Conservation (phyloP, 2,329 filamentous ascomycete species). For the Diplodia sapinea region DNA sequence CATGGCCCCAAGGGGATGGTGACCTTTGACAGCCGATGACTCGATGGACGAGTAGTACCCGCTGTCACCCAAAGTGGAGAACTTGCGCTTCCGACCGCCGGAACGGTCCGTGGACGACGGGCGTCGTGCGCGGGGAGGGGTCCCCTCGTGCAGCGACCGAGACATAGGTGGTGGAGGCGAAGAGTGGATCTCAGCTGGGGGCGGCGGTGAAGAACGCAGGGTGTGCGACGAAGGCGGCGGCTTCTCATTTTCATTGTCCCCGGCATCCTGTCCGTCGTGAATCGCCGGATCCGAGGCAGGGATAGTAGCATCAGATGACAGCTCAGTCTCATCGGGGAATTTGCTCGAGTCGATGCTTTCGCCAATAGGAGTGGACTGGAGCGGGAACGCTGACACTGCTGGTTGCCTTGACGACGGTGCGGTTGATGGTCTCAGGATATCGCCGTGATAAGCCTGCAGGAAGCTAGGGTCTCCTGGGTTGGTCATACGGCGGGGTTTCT, state of each 20-base stretch:
- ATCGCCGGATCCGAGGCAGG: slow-evolving; percentile 58
- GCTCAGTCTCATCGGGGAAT: slow-evolving; percentile 57
- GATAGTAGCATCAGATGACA: slow-evolving; percentile 59
- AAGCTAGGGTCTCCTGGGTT: slow-evolving; percentile 45
- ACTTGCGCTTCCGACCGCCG: slow-evolving; percentile 76
- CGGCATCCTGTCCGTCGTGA: slow-evolving; percentile 54
- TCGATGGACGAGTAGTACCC: slow-evolving; percentile 97
- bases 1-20: slow-evolving; percentile 64
- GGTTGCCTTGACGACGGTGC: slow-evolving; percentile 39
- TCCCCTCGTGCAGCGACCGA: slow-evolving; percentile 65
- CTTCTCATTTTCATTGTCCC: slow-evolving; percentile 41
- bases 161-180: slow-evolving; percentile 90
- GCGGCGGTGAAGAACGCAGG: slow-evolving; percentile 73
- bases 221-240: slow-evolving; percentile 41
- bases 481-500: slow-evolving; percentile 71
- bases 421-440: slow-evolving; percentile 46
- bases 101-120: slow-evolving; percentile 67
- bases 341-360: slow-evolving; percentile 58
- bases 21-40: slow-evolving; percentile 81
- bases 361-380: slow-evolving; percentile 37
- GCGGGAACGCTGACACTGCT: slow-evolving; percentile 15
- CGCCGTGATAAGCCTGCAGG: slow-evolving; percentile 42
- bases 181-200: slow-evolving; percentile 76
- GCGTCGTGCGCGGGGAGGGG: slow-evolving; percentile 73
- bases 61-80: slow-evolving; percentile 84